Percentiles rank a stretch among this genome's conserved stretches.
phyloP scores from a whole-genome alignment of 2,329 filamentous ascomycete species.

The Scedosporium minutisporum region DNA sequence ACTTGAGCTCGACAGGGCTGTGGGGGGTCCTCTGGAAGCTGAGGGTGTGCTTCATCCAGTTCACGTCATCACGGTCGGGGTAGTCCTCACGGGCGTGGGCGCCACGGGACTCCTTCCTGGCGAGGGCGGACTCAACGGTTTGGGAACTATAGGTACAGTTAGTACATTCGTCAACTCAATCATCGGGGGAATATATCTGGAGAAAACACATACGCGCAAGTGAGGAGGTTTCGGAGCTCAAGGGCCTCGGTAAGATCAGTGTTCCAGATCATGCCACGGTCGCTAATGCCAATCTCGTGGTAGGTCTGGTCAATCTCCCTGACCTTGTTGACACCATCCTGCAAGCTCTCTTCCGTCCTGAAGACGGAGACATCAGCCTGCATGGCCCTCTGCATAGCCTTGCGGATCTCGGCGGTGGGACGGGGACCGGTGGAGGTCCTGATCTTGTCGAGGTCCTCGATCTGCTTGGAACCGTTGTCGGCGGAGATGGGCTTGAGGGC shows the following conservation, averaged over 20 bases:
- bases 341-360: slow-evolving; percentile 85
- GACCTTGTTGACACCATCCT: slow-evolving; percentile 87
- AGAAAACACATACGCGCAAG: slow-evolving; percentile 71
- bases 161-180: neutral
- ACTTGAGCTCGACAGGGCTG: slow-evolving; percentile 74
- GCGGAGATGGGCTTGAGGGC: slow-evolving; percentile 70
- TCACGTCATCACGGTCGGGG: slow-evolving; percentile 87
- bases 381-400: slow-evolving; percentile 96
- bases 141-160: slow-evolving; percentile 50
- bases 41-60: slow-evolving; percentile 99
- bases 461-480: slow-evolving; percentile 82
- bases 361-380: slow-evolving; percentile 95
- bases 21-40: slow-evolving; percentile 92
- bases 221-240: slow-evolving; percentile 88
- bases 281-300: slow-evolving; percentile 83
- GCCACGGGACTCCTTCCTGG: slow-evolving; percentile 94
- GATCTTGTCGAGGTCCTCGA: slow-evolving; percentile 75
- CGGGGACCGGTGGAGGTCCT: slow-evolving; percentile 77
- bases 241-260: slow-evolving; percentile 93
- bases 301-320: slow-evolving; percentile 73
- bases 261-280: slow-evolving; percentile 99
- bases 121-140: slow-evolving; percentile 82
- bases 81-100: slow-evolving; percentile 95
- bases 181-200: neutral
- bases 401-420: slow-evolving; percentile 79